Evolutionary conservation across 805 yeast genomes (phyloP), one percentile per base, ranked within the genome.

Genomic region (Candida yuanshanica): DNA sequence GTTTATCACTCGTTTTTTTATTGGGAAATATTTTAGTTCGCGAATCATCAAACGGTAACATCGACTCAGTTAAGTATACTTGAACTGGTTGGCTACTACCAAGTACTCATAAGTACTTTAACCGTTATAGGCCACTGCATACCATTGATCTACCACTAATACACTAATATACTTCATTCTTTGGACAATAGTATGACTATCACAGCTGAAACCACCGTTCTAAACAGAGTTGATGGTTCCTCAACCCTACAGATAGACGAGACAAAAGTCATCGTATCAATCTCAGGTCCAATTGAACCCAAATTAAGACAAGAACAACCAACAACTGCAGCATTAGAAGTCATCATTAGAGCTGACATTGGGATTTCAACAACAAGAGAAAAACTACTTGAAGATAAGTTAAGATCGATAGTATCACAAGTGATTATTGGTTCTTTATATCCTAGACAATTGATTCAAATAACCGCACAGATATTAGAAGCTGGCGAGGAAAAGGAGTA

Each of bases 281-380:
- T 91, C 1, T 75, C 90, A 1, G 99, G 99, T 0, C 99, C 99
- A 0, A 74, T 91, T 23, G 97, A 91, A 54, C 81, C 87, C 10
- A 83, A 81, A 58, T 63, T 77, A 12, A 75, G 91, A 51, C 95
- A 89, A 56, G 98, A 91, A 58, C 61, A 81, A 25, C 96, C 97
- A 10, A 81, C 84, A 13, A 68, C 72, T 35, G 82, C 91, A 13
- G 79, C 86, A 14, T 59, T 93, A 14, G 96, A 89, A 59, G 73
- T 93, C 7, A 74, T 78, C 17, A 79, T 90, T 2, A 69, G 89
- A 31, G 96, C 98, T 1, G 77, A 83, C 18, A 65, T 69, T 12
- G 98, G 97, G 1, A 72, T 82, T 2, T 73, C 95, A 7, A 71
- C 73, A 57, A 69, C 91, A 1, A 66, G 95, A 50, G 98, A 93